Evolutionary conservation across 208 protist species (phyloP).

Genomic region (Trypanosoma brucei): DNA sequence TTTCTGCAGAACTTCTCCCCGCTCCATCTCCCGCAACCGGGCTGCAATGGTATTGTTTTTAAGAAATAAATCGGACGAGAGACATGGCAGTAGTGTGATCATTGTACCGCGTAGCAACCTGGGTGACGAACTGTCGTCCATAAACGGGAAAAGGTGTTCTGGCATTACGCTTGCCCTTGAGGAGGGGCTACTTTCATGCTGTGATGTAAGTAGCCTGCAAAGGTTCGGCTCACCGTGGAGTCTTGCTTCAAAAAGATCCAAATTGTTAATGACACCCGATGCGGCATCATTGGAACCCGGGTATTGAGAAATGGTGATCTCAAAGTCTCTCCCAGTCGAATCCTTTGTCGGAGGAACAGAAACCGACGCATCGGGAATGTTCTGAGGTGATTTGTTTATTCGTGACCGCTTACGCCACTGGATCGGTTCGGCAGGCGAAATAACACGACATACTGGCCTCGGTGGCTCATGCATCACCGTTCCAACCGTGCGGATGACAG

Average conservation of each 20-base stretch:
- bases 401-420: background rate
- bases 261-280: background rate
- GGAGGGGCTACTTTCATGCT: background rate
- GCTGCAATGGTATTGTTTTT: slow-evolving; percentile 24
- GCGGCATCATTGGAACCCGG: background rate
- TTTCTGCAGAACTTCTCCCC: slow-evolving; percentile 13
- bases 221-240: background rate
- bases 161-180: background rate
- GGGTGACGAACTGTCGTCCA: background rate
- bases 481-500: slow-evolving; percentile 10
- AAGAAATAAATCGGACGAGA: slow-evolving; percentile 27
- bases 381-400: too few species aligned
- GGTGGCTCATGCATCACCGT: slow-evolving; percentile 19
- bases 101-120: slow-evolving; percentile 1
- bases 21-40: slow-evolving; percentile 17
- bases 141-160: background rate
- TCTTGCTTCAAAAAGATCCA: background rate
- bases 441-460: slow-evolving; percentile 5
- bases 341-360: too few species aligned
- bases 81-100: slow-evolving; percentile 13
- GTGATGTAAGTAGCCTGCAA: background rate
- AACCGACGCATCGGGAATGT: too few species aligned
- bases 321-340: background rate
- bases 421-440: background rate
- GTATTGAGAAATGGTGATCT: background rate